These are phyloP conservation scores for Filobasidium wieringae DNA, from an alignment of 768 basidiomycete species.

Conservation along the genomic window DNA sequence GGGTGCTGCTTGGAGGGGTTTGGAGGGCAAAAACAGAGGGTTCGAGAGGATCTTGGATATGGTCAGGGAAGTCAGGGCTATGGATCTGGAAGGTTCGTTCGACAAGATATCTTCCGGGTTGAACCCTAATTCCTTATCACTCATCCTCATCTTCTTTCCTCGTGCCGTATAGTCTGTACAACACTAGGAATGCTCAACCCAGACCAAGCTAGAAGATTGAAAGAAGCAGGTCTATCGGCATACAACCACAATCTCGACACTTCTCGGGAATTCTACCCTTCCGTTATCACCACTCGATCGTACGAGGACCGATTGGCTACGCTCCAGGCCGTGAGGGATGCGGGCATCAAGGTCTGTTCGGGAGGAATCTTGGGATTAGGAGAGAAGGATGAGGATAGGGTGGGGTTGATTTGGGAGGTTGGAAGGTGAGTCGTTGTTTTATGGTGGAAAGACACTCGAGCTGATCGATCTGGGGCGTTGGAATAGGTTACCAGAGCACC, in stretches of 20 bases:
- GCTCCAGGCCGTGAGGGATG: conserved; percentile 77
- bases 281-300: conserved; percentile 89
- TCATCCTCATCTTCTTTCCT: neutral
- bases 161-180: conserved; percentile 58
- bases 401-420: conserved; percentile 88
- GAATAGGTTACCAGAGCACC: conserved; percentile 77
- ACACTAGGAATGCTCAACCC: conserved; percentile 94
- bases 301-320: conserved; percentile 89
- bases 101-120: neutral
- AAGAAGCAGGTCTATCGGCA: conserved; percentile 89
- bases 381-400: conserved; percentile 75
- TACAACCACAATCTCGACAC: conserved; percentile 99
- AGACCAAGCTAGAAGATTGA: conserved; percentile 80
- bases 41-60: conserved; percentile 87
- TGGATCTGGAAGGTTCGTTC: conserved; percentile 73
- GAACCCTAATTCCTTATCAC: neutral
- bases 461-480: neutral
- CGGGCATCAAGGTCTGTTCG: conserved; percentile 93
- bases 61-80: conserved; percentile 63
- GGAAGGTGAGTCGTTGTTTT: conserved; percentile 53
- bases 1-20: conserved; percentile 96
- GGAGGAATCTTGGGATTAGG: conserved; percentile 93
- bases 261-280: conserved; percentile 88
- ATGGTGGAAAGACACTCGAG: neutral
- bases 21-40: conserved; percentile 80